A percentile compares a stretch with the other conserved stretches of the same genome.
phyloP scores from a whole-genome alignment of 108 stramenopile species.

The Discostella stelligeroides region DNA sequence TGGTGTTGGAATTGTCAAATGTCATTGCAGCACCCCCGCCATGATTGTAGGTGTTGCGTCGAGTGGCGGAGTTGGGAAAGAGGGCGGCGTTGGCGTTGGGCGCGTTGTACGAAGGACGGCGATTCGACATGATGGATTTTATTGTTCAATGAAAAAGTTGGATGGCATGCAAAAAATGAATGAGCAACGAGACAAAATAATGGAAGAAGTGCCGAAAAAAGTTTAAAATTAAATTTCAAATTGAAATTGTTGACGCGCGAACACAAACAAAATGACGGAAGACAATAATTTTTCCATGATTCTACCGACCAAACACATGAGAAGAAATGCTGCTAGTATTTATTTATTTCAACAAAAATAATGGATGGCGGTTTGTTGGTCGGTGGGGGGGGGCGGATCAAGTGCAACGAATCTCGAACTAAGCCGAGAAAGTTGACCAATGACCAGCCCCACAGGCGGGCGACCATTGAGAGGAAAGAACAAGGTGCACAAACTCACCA shows the following conservation, averaged over 20 bases:
- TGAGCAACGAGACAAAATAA: background rate
- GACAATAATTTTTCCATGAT: too few species aligned
- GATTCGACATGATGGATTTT: background rate
- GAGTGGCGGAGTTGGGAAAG: background rate
- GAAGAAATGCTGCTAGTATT: too few species aligned
- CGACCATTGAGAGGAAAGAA: background rate
- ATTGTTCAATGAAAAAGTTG: background rate
- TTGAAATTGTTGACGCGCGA: too few species aligned
- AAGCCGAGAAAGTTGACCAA: too few species aligned
- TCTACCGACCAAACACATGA: too few species aligned
- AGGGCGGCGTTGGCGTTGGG: too few species aligned
- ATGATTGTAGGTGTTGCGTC: background rate
- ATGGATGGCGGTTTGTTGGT: too few species aligned
- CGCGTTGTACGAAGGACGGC: background rate
- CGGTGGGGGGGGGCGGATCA: too few species aligned
- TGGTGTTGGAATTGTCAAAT: background rate
- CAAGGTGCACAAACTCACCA: slow-evolving; percentile 23
- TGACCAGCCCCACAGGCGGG: too few species aligned
- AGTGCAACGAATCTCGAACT: too few species aligned
- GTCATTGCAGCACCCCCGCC: background rate
- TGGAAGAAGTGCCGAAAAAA: background rate
- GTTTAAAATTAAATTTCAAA: background rate
- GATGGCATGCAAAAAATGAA: background rate
- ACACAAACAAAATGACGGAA: too few species aligned
- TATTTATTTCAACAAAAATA: too few species aligned